These are phyloP conservation scores for Eucalyptus pumila DNA, from an alignment of 345 rosid species.

Conservation along the genomic window DNA sequence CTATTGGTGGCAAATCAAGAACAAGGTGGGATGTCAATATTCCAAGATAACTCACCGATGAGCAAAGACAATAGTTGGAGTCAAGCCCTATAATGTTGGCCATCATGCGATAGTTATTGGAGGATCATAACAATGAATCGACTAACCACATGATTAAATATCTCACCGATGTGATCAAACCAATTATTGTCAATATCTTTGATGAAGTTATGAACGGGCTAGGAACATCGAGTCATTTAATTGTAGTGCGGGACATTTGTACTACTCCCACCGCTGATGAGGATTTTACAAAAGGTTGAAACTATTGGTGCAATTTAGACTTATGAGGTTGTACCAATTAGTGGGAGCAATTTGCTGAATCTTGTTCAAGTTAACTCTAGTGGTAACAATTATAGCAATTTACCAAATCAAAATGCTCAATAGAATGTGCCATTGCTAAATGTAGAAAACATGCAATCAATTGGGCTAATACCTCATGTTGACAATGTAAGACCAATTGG, in stretches of 20 bases:
- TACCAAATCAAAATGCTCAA: background rate
- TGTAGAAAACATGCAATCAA: background rate
- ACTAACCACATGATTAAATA: background rate
- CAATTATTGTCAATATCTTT: background rate
- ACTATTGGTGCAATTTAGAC: background rate
- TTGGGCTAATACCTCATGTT: background rate
- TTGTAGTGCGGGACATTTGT: background rate
- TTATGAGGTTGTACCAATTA: rapidly evolving
- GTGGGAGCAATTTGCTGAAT: background rate
- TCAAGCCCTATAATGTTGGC: background rate
- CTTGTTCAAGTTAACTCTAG: background rate
- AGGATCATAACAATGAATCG: background rate
- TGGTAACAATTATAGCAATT: background rate
- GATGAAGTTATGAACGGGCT: background rate
- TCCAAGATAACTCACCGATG: background rate
- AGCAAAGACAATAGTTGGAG: background rate
- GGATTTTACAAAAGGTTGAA: background rate
- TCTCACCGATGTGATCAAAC: background rate
- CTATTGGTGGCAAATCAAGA: too few species aligned
- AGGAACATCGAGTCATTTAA: background rate
- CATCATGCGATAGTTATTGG: background rate
- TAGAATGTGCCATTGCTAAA: background rate
- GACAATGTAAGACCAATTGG: background rate
- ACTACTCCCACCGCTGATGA: background rate
- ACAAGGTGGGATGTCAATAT: too few species aligned